Percentiles rank a stretch among this genome's conserved stretches.
These are phyloP conservation scores for Phanerochaete carnosa DNA, from an alignment of 768 basidiomycete species.

Conservation along the genomic window DNA sequence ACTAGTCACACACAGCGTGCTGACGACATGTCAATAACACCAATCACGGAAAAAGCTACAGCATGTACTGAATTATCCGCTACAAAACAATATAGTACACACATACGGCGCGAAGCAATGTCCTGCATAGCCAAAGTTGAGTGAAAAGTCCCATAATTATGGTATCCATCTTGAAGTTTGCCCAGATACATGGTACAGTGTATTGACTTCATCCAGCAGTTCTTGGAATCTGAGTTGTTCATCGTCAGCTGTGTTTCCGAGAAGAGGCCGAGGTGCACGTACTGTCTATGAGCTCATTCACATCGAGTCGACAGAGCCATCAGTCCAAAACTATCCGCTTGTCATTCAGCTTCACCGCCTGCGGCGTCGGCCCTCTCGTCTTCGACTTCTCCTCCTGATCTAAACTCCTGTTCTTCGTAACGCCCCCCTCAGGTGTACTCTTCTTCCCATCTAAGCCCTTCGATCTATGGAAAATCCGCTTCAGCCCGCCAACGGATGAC, in stretches of 20 bases:
- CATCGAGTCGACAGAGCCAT: not conserved
- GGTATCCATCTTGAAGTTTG: not conserved
- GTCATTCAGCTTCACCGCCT: not conserved
- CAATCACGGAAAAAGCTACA: not conserved
- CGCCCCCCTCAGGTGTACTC: not conserved
- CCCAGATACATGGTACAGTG: not conserved
- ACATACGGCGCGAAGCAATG: conserved; percentile 1
- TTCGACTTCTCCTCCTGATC: not conserved
- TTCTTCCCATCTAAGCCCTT: not conserved
- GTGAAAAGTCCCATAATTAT: not conserved
- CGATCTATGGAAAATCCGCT: conserved; percentile 7
- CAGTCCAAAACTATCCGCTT: not conserved
- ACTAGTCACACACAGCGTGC: too few relatives aligned
- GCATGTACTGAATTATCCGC: not conserved
- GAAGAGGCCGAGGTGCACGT: not conserved
- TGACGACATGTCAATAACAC: too few relatives aligned
- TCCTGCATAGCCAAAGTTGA: not conserved
- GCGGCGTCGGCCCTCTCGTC: not conserved
- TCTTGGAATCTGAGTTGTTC: not conserved
- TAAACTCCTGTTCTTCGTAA: not conserved
- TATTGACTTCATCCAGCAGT: too few relatives aligned
- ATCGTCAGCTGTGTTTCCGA: not conserved
- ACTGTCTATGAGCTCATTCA: not conserved
- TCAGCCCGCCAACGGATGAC: conserved; percentile 16
- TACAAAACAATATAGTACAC: not conserved